These are phyloP conservation scores for Westerdykella aurantiaca DNA, from an alignment of 2,329 filamentous ascomycete genomes.

Conservation along the genomic window DNA sequence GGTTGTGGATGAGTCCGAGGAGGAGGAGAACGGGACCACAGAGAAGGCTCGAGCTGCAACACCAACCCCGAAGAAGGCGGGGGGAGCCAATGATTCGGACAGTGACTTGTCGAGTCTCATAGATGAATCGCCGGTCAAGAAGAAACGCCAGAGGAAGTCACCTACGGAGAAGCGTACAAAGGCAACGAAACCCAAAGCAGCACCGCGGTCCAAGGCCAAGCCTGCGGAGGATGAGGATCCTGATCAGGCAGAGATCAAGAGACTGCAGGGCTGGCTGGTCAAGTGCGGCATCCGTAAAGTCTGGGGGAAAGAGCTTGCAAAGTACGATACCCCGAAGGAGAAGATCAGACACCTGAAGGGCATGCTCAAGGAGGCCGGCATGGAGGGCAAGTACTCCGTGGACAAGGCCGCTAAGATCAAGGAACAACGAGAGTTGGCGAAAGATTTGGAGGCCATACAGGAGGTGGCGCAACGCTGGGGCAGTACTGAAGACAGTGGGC, in stretches of 20 bases:
- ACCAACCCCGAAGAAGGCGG: slow-evolving; percentile 5
- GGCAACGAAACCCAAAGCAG: slow-evolving; percentile 21
- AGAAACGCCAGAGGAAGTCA: slow-evolving; percentile 45
- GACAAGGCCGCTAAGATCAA: slow-evolving; percentile 82
- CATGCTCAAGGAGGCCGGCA: slow-evolving; percentile 76
- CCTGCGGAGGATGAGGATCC: slow-evolving; percentile 45
- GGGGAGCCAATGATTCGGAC: slow-evolving; percentile 41
- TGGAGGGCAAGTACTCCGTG: slow-evolving; percentile 81
- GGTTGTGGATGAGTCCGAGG: not conserved
- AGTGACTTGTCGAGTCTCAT: slow-evolving; percentile 70
- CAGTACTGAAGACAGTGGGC: slow-evolving; percentile 25
- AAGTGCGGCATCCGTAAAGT: slow-evolving; percentile 93
- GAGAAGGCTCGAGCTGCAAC: slow-evolving; percentile 2
- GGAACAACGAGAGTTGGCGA: slow-evolving; percentile 75
- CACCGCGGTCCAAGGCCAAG: slow-evolving; percentile 33
- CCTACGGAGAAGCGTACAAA: slow-evolving; percentile 17
- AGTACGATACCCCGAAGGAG: slow-evolving; percentile 64
- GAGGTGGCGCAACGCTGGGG: slow-evolving; percentile 80
- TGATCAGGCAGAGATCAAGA: slow-evolving; percentile 77
- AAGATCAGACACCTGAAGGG: slow-evolving; percentile 77
- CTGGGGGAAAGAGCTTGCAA: slow-evolving; percentile 79
- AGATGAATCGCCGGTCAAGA: slow-evolving; percentile 64
- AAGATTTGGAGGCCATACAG: slow-evolving; percentile 77
- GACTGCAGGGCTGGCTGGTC: slow-evolving; percentile 73
- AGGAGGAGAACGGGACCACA: slow-evolving; percentile 8